phyloP scores from a whole-genome alignment of 2,329 filamentous ascomycete genomes.

The Botrytis squamosa region DNA sequence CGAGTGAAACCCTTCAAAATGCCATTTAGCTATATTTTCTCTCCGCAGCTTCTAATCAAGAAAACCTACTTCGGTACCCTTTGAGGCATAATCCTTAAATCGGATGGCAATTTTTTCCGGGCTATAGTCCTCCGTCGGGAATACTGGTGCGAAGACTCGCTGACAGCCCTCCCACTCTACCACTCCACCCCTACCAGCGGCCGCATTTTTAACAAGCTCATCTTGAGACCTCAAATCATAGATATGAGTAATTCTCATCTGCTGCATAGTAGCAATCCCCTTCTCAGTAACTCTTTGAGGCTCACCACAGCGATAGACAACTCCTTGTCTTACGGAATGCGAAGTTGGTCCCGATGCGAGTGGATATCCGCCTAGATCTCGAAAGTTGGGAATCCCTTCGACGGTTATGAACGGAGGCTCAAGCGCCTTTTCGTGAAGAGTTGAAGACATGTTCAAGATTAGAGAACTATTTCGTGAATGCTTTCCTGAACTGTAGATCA shows the following conservation, averaged over 20 bases:
- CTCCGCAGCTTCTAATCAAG: background rate
- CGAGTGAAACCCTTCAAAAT: constrained; percentile 55
- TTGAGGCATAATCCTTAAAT: constrained; percentile 57
- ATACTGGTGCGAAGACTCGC: constrained; percentile 64
- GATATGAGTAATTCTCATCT: constrained; percentile 60
- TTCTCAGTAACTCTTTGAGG: constrained; percentile 55
- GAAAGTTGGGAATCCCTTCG: constrained; percentile 64
- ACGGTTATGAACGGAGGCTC: constrained; percentile 52
- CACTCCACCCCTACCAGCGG: constrained; percentile 41
- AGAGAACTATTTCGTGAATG: background rate
- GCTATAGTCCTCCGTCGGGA: constrained; percentile 57
- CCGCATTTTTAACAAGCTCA: constrained; percentile 53
- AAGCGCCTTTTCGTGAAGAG: constrained; percentile 22
- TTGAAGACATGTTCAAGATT: constrained; percentile 24
- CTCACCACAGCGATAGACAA: constrained; percentile 69
- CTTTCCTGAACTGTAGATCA: background rate
- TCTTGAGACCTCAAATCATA: constrained; percentile 66
- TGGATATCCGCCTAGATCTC: constrained; percentile 63
- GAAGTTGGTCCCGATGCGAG: constrained; percentile 38
- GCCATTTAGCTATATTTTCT: constrained; percentile 10
- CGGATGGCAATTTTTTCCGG: constrained; percentile 62
- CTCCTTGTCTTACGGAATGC: constrained; percentile 49
- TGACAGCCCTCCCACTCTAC: constrained; percentile 51
- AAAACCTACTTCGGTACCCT: constrained; percentile 38
- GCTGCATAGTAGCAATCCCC: constrained; percentile 52